phyloP scores from a whole-genome alignment of 805 yeast species.

The Limtongia smithiae region DNA sequence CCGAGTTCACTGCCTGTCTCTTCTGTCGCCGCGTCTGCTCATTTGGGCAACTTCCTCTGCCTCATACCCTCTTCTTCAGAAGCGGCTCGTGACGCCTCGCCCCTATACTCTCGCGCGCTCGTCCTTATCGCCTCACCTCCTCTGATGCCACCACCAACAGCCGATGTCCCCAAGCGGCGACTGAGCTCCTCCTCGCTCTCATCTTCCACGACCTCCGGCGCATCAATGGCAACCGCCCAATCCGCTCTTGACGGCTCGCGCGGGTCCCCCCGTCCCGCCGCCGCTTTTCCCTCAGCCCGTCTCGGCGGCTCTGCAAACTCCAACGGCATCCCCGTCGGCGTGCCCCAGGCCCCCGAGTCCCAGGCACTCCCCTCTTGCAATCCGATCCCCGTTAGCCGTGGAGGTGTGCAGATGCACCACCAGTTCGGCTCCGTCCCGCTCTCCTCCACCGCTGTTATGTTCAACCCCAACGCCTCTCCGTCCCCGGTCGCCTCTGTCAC shows the following conservation, averaged over 20 bases:
- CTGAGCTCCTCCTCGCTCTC: constrained; percentile 2
- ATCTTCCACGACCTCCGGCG: constrained; percentile 7
- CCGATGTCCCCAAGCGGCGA: constrained; percentile 10
- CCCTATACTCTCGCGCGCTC: too few species aligned
- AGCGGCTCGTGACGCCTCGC: too few species aligned
- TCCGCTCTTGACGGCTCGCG: constrained; percentile 10
- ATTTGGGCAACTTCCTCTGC: too few species aligned
- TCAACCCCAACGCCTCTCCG: neutral
- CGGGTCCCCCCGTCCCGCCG: constrained; percentile 6
- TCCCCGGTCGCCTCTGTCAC: neutral
- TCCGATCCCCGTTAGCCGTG: too few species aligned
- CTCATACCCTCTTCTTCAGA: too few species aligned
- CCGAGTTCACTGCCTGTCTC: too few species aligned
- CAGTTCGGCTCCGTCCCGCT: constrained; percentile 20
- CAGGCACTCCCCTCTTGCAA: too few species aligned
- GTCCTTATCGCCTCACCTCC: too few species aligned
- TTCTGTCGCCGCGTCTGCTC: too few species aligned
- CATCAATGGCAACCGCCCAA: constrained; percentile 12
- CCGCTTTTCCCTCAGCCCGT: constrained; percentile 17
- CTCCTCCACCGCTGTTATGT: constrained; percentile 19
- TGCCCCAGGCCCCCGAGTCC: neutral
- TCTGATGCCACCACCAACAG: constrained; percentile 6
- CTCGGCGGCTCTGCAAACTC: constrained; percentile 4
- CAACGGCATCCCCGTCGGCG: neutral
- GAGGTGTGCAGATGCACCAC: neutral